Evolutionary conservation across 2,329 filamentous ascomycete species (phyloP).

Genomic region (Pseudofabraea citricarpa): DNA sequence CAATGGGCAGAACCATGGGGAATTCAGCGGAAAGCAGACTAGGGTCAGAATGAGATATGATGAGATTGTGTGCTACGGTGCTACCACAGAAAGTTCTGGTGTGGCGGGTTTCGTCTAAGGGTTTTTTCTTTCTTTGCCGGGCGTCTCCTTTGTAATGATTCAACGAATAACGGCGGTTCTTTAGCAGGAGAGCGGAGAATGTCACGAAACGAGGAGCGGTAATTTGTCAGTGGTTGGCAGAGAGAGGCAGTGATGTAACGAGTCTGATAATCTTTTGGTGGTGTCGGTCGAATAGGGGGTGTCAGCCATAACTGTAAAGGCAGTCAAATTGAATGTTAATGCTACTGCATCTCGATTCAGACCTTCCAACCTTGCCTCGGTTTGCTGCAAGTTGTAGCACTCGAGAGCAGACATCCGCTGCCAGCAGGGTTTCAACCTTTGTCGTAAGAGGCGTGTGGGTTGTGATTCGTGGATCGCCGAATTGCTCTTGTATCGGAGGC

Average conservation of each 20-base stretch:
- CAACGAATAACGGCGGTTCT: not conserved
- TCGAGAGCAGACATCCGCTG: no score
- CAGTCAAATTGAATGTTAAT: not conserved
- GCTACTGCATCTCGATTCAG: not conserved
- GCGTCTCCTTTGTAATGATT: not conserved
- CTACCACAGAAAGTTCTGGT: no score
- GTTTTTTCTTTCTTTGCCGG: not conserved
- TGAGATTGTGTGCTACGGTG: slow-evolving; percentile 1
- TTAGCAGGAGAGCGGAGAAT: not conserved
- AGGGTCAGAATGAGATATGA: not conserved
- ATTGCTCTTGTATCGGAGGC: no score
- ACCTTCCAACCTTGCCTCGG: not conserved
- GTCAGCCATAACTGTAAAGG: not conserved
- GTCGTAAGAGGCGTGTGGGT: no score
- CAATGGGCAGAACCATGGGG: no score
- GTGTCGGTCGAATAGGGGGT: no score
- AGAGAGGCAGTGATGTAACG: not conserved
- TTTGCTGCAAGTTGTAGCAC: not conserved
- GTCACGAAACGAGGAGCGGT: not conserved
- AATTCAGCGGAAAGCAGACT: not conserved
- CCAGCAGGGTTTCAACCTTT: no score
- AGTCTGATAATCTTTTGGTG: no score
- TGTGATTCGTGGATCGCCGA: no score
- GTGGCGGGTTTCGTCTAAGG: no score
- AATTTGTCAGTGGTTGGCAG: not conserved